Conservation (phyloP, 805 yeast species). For the Candida argentea region DNA sequence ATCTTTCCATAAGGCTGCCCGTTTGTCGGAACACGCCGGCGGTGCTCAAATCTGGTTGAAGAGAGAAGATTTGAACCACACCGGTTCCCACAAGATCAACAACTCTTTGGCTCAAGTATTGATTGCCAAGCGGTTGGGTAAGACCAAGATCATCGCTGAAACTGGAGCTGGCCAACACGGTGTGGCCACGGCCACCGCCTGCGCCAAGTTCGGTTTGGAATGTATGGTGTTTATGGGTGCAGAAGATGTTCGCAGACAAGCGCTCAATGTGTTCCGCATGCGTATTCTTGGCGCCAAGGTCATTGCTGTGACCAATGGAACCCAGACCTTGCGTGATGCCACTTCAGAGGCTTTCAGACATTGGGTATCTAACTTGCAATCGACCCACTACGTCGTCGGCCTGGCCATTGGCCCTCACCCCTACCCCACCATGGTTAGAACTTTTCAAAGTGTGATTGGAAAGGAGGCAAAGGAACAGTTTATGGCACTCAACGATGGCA, state of each 20-base stretch:
- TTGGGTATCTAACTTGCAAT: conserved; percentile 83
- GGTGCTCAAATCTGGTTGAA: conserved; percentile 94
- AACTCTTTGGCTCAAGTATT: conserved; percentile 77
- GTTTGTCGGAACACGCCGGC: conserved; percentile 82
- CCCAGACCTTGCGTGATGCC: conserved; percentile 93
- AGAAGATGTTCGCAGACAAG: conserved; percentile 97
- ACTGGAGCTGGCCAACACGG: conserved; percentile 95
- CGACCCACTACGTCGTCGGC: conserved; percentile 94
- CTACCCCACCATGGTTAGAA: conserved; percentile 94
- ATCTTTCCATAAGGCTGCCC: conserved; percentile 79
- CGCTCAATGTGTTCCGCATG: conserved; percentile 96
- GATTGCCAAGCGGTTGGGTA: conserved; percentile 71
- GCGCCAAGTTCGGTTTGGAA: conserved; percentile 85
- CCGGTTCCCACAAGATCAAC: conserved; percentile 83
- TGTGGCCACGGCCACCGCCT: conserved; percentile 87
- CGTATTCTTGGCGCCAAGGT: conserved; percentile 93
- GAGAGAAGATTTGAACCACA: conserved; percentile 90
- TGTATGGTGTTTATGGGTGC: conserved; percentile 99
- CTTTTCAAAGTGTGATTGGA: conserved; percentile 97
- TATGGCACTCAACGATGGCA: conserved; percentile 65
- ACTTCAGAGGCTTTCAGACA: conserved; percentile 92
- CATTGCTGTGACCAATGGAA: conserved; percentile 88
- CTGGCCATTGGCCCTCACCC: conserved; percentile 99
- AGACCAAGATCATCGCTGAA: conserved; percentile 71
- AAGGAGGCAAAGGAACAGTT: conserved; percentile 89